Conservation (phyloP, 2,329 filamentous ascomycete species). For the Pseudogymnoascus sp. region DNA sequence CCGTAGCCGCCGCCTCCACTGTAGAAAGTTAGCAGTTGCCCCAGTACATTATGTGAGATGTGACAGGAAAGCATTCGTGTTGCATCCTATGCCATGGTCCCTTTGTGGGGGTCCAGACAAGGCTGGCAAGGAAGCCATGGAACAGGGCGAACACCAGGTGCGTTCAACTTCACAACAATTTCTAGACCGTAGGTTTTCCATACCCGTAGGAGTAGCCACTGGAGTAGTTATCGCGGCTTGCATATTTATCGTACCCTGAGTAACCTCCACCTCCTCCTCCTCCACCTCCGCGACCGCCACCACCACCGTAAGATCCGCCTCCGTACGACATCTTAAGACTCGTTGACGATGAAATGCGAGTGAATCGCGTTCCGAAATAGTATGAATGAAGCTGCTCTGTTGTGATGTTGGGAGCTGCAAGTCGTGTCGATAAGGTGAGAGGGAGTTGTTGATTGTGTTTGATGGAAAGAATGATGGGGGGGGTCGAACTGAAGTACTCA, state of each 20-base stretch:
- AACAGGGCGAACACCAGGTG: conserved; percentile 15
- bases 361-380: conserved; percentile 7
- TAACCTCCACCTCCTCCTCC: conserved; percentile 44
- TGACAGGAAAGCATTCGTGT: conserved; percentile 22
- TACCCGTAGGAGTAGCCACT: conserved; percentile 48
- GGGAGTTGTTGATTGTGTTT: conserved; percentile 10
- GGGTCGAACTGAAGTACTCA: conserved; percentile 9
- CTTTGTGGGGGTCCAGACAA: background rate
- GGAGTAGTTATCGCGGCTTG: conserved; percentile 40
- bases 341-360: conserved; percentile 8
- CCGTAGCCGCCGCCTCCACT: conserved; percentile 48
- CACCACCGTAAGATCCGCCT: conserved; percentile 47
- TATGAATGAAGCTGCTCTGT: conserved; percentile 11
- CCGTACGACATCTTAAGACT: conserved; percentile 62
- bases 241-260: conserved; percentile 49
- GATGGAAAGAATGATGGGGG: conserved; percentile 12
- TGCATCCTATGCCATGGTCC: conserved; percentile 13
- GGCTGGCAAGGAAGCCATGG: background rate
- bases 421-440: conserved; percentile 8
- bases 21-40: conserved; percentile 34
- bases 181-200: conserved; percentile 34
- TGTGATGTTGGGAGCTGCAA: conserved; percentile 2
- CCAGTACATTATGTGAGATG: conserved; percentile 13
- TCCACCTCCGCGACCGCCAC: conserved; percentile 42
- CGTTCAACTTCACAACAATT: conserved; percentile 31